A percentile compares a stretch with the other conserved stretches of the same genome.
Evolutionary conservation across 2,329 filamentous ascomycete genomes (phyloP).

Genomic region (Aspergillus latus): DNA sequence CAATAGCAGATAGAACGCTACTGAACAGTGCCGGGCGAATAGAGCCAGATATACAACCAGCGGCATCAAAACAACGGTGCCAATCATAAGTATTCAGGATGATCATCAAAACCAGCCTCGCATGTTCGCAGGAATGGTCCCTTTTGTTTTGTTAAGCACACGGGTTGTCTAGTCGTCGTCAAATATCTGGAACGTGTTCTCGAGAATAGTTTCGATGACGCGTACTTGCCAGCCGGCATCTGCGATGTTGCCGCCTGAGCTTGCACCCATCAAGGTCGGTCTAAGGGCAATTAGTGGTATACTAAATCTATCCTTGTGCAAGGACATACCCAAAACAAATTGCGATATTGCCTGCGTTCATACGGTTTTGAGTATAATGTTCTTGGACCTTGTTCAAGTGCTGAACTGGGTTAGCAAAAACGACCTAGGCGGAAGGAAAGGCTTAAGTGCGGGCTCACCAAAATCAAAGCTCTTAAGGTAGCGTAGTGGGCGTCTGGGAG

Average conservation of each 20-base stretch:
- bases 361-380: constrained; percentile 76
- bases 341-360: constrained; percentile 89
- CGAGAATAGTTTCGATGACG: constrained; percentile 87
- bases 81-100: background rate
- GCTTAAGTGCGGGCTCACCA: constrained; percentile 46
- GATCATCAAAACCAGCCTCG: background rate
- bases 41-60: background rate
- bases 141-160: too few relatives aligned
- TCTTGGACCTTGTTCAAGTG: constrained; percentile 87
- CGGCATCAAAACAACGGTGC: background rate
- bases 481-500: constrained; percentile 97
- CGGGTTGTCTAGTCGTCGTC: constrained; percentile 67
- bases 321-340: constrained; percentile 77
- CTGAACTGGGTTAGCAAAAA: constrained; percentile 28
- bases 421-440: background rate
- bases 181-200: constrained; percentile 95
- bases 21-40: background rate
- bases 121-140: background rate
- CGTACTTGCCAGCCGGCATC: constrained; percentile 89
- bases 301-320: background rate
- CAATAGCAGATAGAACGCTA: background rate
- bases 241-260: constrained; percentile 70
- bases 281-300: constrained; percentile 42
- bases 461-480: constrained; percentile 77
- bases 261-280: constrained; percentile 86